Evolutionary conservation across 768 basidiomycete species (phyloP).

Genomic region (Paxillus rubicundulus): DNA sequence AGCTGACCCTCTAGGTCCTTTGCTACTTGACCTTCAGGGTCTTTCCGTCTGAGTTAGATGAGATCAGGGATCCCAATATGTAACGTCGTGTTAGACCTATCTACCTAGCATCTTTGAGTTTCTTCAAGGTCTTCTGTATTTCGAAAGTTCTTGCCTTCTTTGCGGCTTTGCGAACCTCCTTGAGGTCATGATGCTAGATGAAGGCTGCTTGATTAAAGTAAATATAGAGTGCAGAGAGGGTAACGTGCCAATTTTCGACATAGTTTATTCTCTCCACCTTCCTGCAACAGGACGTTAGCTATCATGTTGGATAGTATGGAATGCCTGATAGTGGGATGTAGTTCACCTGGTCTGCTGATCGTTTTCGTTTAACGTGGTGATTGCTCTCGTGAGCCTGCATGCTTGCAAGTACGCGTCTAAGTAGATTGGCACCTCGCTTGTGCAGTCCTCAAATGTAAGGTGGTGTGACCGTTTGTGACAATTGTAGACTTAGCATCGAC

Average conservation of each 20-base stretch:
- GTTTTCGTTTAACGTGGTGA: conserved; percentile 45
- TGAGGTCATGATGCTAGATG: conserved; percentile 69
- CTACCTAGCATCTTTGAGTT: conserved; percentile 67
- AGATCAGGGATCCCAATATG: not conserved
- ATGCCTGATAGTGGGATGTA: not conserved
- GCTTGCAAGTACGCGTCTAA: not conserved
- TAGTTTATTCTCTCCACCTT: conserved; percentile 44
- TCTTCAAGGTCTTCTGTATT: conserved; percentile 79
- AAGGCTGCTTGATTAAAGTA: conserved; percentile 11
- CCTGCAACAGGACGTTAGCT: conserved; percentile 20
- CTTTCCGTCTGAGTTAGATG: conserved; percentile 32
- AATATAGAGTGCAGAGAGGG: conserved; percentile 6
- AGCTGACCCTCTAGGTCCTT: conserved; percentile 59
- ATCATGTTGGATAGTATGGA: not conserved
- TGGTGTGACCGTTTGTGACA: too few species aligned
- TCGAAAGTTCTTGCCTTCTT: conserved; percentile 84
- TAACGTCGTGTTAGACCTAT: conserved; percentile 8
- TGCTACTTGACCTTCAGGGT: conserved; percentile 38
- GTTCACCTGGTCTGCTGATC: conserved; percentile 37
- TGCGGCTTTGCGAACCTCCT: conserved; percentile 68
- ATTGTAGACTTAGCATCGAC: too few species aligned
- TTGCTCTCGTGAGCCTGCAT: conserved; percentile 1
- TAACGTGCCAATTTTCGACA: conserved; percentile 55
- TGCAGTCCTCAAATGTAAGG: too few species aligned
- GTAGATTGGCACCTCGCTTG: too few species aligned